Evolutionary conservation across 331 rosid genomes (phyloP).

Genomic region (Erythrophleum ivorense): DNA sequence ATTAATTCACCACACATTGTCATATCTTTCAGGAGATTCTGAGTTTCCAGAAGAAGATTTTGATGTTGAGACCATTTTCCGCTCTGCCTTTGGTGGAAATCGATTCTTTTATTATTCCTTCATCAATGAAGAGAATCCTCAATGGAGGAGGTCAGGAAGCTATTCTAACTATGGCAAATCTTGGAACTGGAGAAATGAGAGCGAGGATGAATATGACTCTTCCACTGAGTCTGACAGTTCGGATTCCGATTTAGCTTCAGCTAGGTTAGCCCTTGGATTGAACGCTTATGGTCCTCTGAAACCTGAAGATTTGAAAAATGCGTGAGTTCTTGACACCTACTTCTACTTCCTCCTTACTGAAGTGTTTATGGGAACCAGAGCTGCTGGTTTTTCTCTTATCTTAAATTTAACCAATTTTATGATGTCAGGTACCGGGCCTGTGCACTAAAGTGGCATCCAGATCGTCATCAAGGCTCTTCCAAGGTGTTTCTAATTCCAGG

Average conservation of each 20-base stretch:
- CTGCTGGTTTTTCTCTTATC: constrained; percentile 14
- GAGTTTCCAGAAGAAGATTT: constrained; percentile 69
- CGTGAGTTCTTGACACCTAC: constrained; percentile 58
- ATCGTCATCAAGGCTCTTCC: constrained; percentile 89
- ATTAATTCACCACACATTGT: constrained; percentile 9
- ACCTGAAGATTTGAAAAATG: constrained; percentile 80
- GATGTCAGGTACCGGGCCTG: constrained; percentile 70
- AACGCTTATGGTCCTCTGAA: constrained; percentile 74
- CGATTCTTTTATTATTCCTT: constrained; percentile 68
- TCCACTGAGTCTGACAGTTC: constrained; percentile 51
- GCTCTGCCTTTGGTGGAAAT: constrained; percentile 67
- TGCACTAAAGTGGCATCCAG: constrained; percentile 94
- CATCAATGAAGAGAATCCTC: constrained; percentile 68
- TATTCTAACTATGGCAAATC: constrained; percentile 51
- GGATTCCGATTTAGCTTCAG: constrained; percentile 46
- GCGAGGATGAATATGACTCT: constrained; percentile 54
- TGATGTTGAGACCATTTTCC: constrained; percentile 66
- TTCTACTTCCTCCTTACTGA: background rate
- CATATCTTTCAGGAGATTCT: constrained; percentile 54
- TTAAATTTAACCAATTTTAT: background rate
- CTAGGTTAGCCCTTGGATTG: constrained; percentile 84
- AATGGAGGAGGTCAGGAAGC: constrained; percentile 64
- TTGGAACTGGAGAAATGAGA: constrained; percentile 55
- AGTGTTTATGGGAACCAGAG: constrained; percentile 12
- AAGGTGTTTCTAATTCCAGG: constrained; percentile 54